These are phyloP conservation scores for Boletus eberwhitei DNA, from an alignment of 768 basidiomycete species.

Conservation along the genomic window DNA sequence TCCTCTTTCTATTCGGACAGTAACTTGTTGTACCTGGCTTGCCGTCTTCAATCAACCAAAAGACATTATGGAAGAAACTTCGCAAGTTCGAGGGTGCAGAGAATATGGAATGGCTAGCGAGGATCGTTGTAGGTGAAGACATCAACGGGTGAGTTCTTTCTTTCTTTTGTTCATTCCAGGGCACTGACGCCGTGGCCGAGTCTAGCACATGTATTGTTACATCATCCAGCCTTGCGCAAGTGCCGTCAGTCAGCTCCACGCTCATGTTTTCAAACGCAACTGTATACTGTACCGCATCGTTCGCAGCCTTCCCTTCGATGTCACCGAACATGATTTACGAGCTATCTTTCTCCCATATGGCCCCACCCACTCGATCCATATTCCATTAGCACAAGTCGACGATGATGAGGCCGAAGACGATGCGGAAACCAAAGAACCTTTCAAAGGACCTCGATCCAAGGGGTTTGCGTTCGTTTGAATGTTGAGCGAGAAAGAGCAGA, in stretches of 20 bases:
- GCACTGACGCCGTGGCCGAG: background rate
- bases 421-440: conserved; percentile 10
- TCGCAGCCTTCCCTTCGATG: conserved; percentile 83
- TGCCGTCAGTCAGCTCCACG: conserved; percentile 79
- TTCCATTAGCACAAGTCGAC: conserved; percentile 49
- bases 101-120: conserved; percentile 67
- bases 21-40: conserved; percentile 77
- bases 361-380: conserved; percentile 79
- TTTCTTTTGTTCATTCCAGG: background rate
- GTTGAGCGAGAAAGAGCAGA: conserved; percentile 84
- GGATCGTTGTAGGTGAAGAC: conserved; percentile 45
- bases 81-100: conserved; percentile 78
- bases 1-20: conserved; percentile 79
- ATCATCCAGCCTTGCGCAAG: conserved; percentile 61
- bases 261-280: conserved; percentile 87
- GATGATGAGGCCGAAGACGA: conserved; percentile 30
- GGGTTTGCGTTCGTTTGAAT: conserved; percentile 98
- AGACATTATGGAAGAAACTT: conserved; percentile 79
- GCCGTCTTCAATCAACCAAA: conserved; percentile 58
- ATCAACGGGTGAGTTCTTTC: conserved; percentile 41
- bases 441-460: conserved; percentile 42
- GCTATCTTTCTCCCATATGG: conserved; percentile 85
- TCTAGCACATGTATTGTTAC: conserved; percentile 70
- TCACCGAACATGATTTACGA: conserved; percentile 80
- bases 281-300: conserved; percentile 59